Evolutionary conservation across 2,329 filamentous ascomycete genomes (phyloP).

Genomic region (Aspergillus flavus): DNA sequence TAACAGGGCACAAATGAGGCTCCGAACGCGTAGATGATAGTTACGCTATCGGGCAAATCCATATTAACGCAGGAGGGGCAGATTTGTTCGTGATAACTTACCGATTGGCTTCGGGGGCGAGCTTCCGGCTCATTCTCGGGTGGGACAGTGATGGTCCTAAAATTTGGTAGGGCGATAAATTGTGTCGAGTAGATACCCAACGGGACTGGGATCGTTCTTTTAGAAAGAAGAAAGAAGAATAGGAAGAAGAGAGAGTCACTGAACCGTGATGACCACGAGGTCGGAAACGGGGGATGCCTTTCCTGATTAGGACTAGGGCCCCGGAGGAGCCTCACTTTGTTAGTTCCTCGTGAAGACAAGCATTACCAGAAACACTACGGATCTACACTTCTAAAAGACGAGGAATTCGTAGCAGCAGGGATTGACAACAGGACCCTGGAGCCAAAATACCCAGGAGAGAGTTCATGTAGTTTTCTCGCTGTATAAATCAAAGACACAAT

Average conservation of each 20-base stretch:
- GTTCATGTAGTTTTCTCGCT: neutral
- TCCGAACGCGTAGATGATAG: neutral
- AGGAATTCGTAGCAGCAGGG: neutral
- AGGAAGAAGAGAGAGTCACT: conserved; percentile 23
- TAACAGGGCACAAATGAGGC: neutral
- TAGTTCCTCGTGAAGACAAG: conserved; percentile 1
- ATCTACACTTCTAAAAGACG: neutral
- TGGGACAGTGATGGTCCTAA: conserved; percentile 22
- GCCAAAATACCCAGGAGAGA: neutral
- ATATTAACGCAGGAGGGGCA: conserved; percentile 29
- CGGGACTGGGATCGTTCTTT: conserved; percentile 17
- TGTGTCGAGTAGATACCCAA: conserved; percentile 29
- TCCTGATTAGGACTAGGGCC: conserved; percentile 25
- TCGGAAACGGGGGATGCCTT: conserved; percentile 25
- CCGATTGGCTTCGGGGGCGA: conserved; percentile 99
- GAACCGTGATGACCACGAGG: conserved; percentile 31
- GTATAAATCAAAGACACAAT: neutral
- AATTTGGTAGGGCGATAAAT: conserved; percentile 17
- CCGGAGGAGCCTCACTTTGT: conserved; percentile 23
- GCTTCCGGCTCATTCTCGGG: conserved; percentile 63
- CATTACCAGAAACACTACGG: neutral
- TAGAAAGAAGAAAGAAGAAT: conserved; percentile 14
- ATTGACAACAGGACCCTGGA: no score
- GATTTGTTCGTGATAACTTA: conserved; percentile 52
- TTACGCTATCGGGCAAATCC: neutral